Base-by-base conservation (phyloP, 768 basidiomycete genomes). In the Russula abietina region DNA sequence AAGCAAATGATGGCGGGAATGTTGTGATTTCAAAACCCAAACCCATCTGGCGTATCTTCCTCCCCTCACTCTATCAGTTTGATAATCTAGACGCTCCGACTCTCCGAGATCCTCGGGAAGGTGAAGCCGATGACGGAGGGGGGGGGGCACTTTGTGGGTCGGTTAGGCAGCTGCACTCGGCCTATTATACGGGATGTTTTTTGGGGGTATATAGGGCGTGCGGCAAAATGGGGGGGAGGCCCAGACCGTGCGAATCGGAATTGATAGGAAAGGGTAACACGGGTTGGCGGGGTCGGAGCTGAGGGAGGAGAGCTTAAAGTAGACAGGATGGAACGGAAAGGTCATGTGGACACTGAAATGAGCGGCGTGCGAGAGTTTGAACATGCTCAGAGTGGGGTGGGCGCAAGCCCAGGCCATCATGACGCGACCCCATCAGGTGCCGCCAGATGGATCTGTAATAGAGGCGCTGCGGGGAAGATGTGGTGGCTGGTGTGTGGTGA, bases 381-480 rank as follows among this genome's bases (percentile, higher is more conserved):
- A 14, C 43, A 46, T 33, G 36, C 53, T 33, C 28, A 11, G 56
- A 30, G 32, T 38, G 48, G 12, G 63, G 51, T 55, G 63, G 63
- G 63, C 63, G 63, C 54, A 64, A 64, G 63, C 54, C 54, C 58
- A 55, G 59, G 63, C 53, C 58, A 32, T 52, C 2, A 60, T 64
- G 63, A 64, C 63, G 63, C 63, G 28, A 46, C 28, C 43, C 11
- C 53, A 48, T 48, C 58, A 17, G 43, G 38, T 46, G 32, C 32
- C 26, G 22, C 17, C 11, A 45, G 19, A 50, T 59, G 38, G 17
- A 53, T 30, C 36, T 38, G 51, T 59, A 48, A 59, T 45, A 22
- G 45, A 59, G 62, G 58, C 62, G 58, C 43, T 59, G 62, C 58
- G 62, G 63, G 63, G 58, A 64, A 64, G 63, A 39, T 39, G 39